A percentile compares a stretch with the other conserved stretches of the same genome.
phyloP scores from a whole-genome alignment of 2,329 filamentous ascomycete genomes.

The Colletotrichum sp. region DNA sequence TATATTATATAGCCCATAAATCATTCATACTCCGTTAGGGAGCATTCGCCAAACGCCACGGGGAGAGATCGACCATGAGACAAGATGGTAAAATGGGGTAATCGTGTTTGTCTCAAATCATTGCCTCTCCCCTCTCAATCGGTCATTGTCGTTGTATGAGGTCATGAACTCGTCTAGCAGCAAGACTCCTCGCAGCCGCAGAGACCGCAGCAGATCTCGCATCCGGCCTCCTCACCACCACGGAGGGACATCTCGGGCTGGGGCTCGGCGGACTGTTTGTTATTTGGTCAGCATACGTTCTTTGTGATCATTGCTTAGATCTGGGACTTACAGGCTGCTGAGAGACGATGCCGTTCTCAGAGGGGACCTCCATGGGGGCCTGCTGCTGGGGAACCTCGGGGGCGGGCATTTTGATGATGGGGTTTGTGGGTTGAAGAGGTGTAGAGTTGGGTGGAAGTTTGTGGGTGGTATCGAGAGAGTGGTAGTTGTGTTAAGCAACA shows the following conservation, averaged over 20 bases:
- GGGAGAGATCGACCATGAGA: background rate
- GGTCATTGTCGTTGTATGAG: background rate
- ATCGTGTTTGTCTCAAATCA: background rate
- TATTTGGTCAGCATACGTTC: background rate
- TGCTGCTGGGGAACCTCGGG: conserved; percentile 47
- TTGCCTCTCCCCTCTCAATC: background rate
- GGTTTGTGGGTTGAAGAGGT: background rate
- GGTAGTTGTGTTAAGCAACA: background rate
- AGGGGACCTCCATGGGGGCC: conserved; percentile 45
- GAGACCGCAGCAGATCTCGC: conserved; percentile 51
- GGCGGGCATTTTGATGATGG: conserved; percentile 41
- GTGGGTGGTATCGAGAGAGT: background rate
- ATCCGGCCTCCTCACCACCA: conserved; percentile 51
- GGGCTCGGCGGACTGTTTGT: conserved; percentile 9
- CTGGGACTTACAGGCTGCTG: conserved; percentile 44
- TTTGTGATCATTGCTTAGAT: too few species aligned
- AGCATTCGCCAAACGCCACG: conserved; percentile 12
- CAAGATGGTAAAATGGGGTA: background rate
- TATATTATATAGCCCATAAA: background rate
- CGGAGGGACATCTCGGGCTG: conserved; percentile 49
- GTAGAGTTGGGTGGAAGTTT: background rate
- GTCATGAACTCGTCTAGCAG: conserved; percentile 34
- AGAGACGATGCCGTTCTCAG: conserved; percentile 39
- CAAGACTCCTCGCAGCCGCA: conserved; percentile 49
- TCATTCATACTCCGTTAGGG: background rate